These are phyloP conservation scores for Fusarium falciforme DNA, from an alignment of 2,329 filamentous ascomycete genomes.

Conservation along the genomic window DNA sequence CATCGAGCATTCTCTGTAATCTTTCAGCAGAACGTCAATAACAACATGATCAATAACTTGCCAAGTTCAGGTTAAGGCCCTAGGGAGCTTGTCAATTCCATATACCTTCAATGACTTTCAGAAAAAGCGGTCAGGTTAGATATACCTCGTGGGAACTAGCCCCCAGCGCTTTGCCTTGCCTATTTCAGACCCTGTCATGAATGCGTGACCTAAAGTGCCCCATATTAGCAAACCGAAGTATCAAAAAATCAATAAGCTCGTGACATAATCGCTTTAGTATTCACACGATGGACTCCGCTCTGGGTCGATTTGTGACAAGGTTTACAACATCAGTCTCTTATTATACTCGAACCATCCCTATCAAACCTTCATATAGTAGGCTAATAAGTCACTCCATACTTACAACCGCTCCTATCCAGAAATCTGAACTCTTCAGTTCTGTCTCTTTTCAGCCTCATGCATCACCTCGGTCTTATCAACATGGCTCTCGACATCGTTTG, in stretches of 20 bases:
- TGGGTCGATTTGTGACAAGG: neutral
- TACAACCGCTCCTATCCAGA: neutral
- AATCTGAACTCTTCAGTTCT: neutral
- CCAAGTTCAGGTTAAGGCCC: neutral
- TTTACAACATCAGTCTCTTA: neutral
- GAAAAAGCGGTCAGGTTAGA: neutral
- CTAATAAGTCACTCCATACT: neutral
- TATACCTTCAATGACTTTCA: neutral
- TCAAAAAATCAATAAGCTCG: neutral
- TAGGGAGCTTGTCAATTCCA: no score
- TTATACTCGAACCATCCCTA: neutral
- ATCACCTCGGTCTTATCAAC: constrained; percentile 69
- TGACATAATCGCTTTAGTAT: neutral
- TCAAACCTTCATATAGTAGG: neutral
- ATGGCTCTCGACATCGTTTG: constrained; percentile 67
- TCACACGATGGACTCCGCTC: neutral
- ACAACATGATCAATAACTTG: neutral
- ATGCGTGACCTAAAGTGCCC: neutral
- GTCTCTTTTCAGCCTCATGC: constrained; percentile 29
- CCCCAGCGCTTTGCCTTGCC: neutral
- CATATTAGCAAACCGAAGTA: neutral
- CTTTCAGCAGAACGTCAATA: neutral
- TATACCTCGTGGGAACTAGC: neutral
- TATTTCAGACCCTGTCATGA: neutral
- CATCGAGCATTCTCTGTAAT: neutral